Percentiles rank a stretch among this genome's conserved stretches.
Evolutionary conservation across 2,329 filamentous ascomycete species (phyloP).

Genomic region (Aspergillus bombycis): DNA sequence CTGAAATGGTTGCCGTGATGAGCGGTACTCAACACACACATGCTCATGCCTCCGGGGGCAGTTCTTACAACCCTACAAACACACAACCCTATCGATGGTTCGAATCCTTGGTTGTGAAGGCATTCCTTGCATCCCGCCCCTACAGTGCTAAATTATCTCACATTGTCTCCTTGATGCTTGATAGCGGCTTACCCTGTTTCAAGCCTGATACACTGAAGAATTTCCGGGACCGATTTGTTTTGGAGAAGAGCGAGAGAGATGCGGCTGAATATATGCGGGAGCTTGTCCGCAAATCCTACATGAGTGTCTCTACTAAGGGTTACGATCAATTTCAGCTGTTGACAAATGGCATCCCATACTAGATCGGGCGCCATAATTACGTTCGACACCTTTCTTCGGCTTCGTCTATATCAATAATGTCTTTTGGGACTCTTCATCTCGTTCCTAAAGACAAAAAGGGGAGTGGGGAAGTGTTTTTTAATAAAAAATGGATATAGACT

Average conservation of each 20-base stretch:
- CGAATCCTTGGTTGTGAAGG: constrained; percentile 93
- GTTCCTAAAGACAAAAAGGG: not conserved
- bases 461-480: not conserved
- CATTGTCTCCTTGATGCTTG: constrained; percentile 92
- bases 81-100: constrained; percentile 94
- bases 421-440: not conserved
- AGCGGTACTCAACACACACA: constrained; percentile 63
- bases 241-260: constrained; percentile 89
- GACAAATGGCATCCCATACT: constrained; percentile 97
- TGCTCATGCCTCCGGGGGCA: constrained; percentile 32
- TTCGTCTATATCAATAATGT: not conserved
- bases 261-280: constrained; percentile 93
- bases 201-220: constrained; percentile 93
- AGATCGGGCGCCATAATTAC: constrained; percentile 23
- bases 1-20: constrained; percentile 99
- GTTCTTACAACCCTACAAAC: constrained; percentile 56
- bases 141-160: constrained; percentile 88
- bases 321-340: constrained; percentile 98
- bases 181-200: constrained; percentile 94
- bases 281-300: constrained; percentile 85
- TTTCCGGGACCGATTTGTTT: constrained; percentile 88
- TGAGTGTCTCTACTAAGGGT: constrained; percentile 86
- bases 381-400: not conserved
- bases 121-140: constrained; percentile 84
- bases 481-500: no score